These are phyloP conservation scores for Calonectria pteridis DNA, from an alignment of 2,329 filamentous ascomycete species.

Conservation along the genomic window DNA sequence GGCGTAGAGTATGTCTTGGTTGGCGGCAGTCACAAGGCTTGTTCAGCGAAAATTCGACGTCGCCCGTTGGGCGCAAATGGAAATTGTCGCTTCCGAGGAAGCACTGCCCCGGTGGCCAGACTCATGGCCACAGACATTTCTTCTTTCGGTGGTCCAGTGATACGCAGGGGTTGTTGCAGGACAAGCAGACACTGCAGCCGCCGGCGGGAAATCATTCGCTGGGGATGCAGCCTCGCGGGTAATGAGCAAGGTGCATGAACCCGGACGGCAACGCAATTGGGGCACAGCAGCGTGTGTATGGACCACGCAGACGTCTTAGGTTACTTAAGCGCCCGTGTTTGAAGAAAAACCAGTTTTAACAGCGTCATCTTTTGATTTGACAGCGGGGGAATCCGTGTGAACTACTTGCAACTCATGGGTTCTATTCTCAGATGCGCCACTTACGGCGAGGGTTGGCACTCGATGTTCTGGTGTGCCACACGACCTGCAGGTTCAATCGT, in stretches of 20 bases:
- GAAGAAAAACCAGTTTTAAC: background rate
- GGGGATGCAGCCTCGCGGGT: slow-evolving; percentile 3
- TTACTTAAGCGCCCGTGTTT: background rate
- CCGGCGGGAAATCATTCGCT: slow-evolving; percentile 1
- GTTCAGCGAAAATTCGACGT: background rate
- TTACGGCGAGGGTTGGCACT: background rate
- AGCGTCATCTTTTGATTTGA: background rate
- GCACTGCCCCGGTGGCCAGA: slow-evolving; percentile 23
- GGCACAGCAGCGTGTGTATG: background rate
- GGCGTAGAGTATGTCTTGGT: too few species aligned
- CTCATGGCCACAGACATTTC: slow-evolving; percentile 18
- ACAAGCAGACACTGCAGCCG: background rate
- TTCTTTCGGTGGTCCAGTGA: background rate
- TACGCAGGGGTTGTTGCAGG: slow-evolving; percentile 3
- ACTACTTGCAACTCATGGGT: background rate
- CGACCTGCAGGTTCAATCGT: background rate
- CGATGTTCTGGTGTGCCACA: background rate
- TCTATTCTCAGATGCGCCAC: background rate
- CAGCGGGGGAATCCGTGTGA: background rate
- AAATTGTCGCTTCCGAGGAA: background rate
- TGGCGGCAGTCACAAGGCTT: background rate
- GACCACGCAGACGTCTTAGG: background rate
- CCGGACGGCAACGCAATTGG: slow-evolving; percentile 9
- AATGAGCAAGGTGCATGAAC: slow-evolving; percentile 4
- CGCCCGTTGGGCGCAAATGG: background rate